phyloP scores from a whole-genome alignment of 805 yeast genomes.

The Clavispora vitiphila region DNA sequence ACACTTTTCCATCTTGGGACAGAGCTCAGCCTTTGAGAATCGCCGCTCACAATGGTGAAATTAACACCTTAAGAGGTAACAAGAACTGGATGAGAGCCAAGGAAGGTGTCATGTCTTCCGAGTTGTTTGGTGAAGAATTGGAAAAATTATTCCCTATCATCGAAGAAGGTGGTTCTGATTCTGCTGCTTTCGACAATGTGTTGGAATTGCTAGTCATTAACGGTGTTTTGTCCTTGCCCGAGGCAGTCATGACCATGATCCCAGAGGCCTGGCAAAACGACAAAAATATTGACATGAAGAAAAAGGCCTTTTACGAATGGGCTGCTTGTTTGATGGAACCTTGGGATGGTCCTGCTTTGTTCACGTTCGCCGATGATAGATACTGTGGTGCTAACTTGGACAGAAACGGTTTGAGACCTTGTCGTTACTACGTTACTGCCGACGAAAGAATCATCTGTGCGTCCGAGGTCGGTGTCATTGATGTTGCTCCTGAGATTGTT shows the following conservation, averaged over 20 bases:
- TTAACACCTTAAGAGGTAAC: constrained; percentile 94
- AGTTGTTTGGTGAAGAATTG: constrained; percentile 83
- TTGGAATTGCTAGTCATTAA: constrained; percentile 86
- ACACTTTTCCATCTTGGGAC: constrained; percentile 99
- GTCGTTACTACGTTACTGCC: constrained; percentile 92
- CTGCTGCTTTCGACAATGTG: constrained; percentile 96
- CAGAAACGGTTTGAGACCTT: constrained; percentile 96
- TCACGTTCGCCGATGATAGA: constrained; percentile 95
- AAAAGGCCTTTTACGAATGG: constrained; percentile 96
- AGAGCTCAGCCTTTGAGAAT: constrained; percentile 97
- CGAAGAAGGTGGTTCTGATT: constrained; percentile 98
- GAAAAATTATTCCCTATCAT: constrained; percentile 90
- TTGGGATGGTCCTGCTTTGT: constrained; percentile 98
- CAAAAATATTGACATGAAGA: constrained; percentile 78
- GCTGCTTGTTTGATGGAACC: constrained; percentile 99
- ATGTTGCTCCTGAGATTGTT: constrained; percentile 75
- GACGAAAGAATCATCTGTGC: constrained; percentile 97
- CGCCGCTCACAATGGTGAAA: constrained; percentile 99
- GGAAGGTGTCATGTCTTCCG: constrained; percentile 92
- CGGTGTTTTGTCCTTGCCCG: constrained; percentile 89
- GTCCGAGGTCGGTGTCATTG: constrained; percentile 93
- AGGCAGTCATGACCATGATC: constrained; percentile 93
- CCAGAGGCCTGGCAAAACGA: constrained; percentile 99
- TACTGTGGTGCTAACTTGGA: constrained; percentile 98
- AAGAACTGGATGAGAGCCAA: constrained; percentile 99